A percentile compares a stretch with the other conserved stretches of the same genome.
These are phyloP conservation scores for Leucoagaricus sp. DNA, from an alignment of 1,284 basidiomycete genomes.

Conservation along the genomic window DNA sequence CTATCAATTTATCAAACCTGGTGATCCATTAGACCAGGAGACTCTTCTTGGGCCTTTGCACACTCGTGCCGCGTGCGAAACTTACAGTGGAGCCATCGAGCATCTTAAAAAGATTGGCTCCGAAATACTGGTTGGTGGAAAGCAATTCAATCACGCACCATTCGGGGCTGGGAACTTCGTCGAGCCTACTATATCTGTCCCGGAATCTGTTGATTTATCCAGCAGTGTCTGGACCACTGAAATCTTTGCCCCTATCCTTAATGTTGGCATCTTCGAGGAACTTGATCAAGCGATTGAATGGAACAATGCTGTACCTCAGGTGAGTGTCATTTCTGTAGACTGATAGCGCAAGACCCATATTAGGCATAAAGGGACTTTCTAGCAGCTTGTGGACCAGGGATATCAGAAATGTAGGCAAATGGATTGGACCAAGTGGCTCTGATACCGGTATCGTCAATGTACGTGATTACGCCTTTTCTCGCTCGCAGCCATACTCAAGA, in stretches of 20 bases:
- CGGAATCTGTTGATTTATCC: slow-evolving; percentile 51
- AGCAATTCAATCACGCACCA: slow-evolving; percentile 46
- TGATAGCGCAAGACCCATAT: slow-evolving; percentile 18
- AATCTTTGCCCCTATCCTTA: slow-evolving; percentile 86
- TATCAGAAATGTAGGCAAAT: slow-evolving; percentile 80
- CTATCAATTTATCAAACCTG: slow-evolving; percentile 70
- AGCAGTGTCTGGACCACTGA: slow-evolving; percentile 78
- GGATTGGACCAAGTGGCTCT: slow-evolving; percentile 88
- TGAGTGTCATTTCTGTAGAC: slow-evolving; percentile 22
- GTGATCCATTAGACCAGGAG: slow-evolving; percentile 74
- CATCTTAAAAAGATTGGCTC: slow-evolving; percentile 70
- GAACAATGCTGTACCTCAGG: slow-evolving; percentile 92
- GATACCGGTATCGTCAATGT: slow-evolving; percentile 89
- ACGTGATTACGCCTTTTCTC: slow-evolving; percentile 24
- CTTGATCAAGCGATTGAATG: slow-evolving; percentile 89
- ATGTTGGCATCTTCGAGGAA: slow-evolving; percentile 87
- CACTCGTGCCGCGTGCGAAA: slow-evolving; percentile 62
- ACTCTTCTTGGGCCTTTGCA: slow-evolving; percentile 92
- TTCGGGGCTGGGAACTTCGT: slow-evolving; percentile 82
- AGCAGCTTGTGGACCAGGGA: slow-evolving; percentile 90
- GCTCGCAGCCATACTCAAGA: slow-evolving; percentile 19
- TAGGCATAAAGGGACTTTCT: slow-evolving; percentile 67
- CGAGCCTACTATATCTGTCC: slow-evolving; percentile 82
- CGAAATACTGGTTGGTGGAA: slow-evolving; percentile 76
- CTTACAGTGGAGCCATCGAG: slow-evolving; percentile 66